Evolutionary conservation across 2,329 filamentous ascomycete genomes (phyloP).

Genomic region (Aureobasidium pullulans): DNA sequence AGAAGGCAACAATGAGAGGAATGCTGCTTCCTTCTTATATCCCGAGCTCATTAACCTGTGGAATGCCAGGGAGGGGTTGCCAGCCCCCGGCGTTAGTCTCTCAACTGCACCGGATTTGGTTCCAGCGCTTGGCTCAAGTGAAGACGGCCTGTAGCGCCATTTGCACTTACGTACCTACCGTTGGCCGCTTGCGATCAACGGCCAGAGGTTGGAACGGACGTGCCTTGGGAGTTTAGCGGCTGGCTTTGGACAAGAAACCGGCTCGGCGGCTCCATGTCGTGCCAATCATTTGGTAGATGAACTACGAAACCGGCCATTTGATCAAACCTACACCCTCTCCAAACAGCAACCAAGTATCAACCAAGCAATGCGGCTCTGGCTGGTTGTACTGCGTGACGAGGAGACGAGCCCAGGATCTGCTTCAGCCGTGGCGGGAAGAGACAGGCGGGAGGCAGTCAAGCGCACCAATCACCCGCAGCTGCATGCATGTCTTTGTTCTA

Average conservation of each 20-base stretch:
- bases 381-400: slow-evolving; percentile 12
- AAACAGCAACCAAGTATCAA: background rate
- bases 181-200: slow-evolving; percentile 12
- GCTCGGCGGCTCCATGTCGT: slow-evolving; percentile 6
- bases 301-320: slow-evolving; percentile 9
- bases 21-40: slow-evolving; percentile 10
- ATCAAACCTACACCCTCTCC: background rate
- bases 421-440: slow-evolving; percentile 3
- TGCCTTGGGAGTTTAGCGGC: background rate
- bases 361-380: slow-evolving; percentile 10
- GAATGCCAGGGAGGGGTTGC: slow-evolving; percentile 9
- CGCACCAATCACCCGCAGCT: slow-evolving; percentile 6
- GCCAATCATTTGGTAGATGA: slow-evolving; percentile 8
- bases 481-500: slow-evolving; percentile 12
- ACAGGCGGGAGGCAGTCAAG: slow-evolving; percentile 9
- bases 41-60: background rate
- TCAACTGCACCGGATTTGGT: background rate
- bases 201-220: slow-evolving; percentile 11
- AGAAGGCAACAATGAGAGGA: slow-evolving; percentile 8
- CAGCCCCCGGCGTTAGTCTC: slow-evolving; percentile 4
- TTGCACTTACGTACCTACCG: slow-evolving; percentile 5
- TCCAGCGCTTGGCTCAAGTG: slow-evolving; percentile 8
- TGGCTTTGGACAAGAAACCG: slow-evolving; percentile 1
- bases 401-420: slow-evolving; percentile 1
- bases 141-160: slow-evolving; percentile 9